Conservation (phyloP, 2,329 filamentous ascomycete genomes). For the Cytospora paraplurivora region DNA sequence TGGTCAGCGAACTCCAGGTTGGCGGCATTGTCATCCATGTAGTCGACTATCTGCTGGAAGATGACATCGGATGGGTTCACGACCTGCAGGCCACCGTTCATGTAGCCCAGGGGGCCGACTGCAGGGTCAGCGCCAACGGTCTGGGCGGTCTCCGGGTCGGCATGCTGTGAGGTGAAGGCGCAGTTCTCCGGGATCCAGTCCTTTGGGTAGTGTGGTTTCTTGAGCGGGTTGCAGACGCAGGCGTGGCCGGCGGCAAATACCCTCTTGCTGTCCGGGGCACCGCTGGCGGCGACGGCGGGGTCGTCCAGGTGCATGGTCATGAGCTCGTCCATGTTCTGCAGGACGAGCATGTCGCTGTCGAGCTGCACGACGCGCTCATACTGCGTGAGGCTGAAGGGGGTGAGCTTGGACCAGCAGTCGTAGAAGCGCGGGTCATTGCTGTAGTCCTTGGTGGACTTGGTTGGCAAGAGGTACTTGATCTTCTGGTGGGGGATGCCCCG, state of each 20-base stretch:
- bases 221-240: conserved; percentile 82
- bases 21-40: conserved; percentile 51
- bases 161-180: conserved; percentile 59
- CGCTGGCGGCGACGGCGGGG: conserved; percentile 28
- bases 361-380: conserved; percentile 81
- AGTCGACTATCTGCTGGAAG: conserved; percentile 53
- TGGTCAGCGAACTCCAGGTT: conserved; percentile 63
- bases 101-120: conserved; percentile 51
- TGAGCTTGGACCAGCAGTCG: conserved; percentile 88
- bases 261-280: conserved; percentile 49
- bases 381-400: conserved; percentile 73
- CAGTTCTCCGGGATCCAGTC: conserved; percentile 65
- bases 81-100: conserved; percentile 61
- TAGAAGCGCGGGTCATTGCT: conserved; percentile 80
- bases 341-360: conserved; percentile 84
- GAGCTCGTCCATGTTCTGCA: conserved; percentile 87
- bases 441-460: conserved; percentile 64
- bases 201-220: conserved; percentile 75
- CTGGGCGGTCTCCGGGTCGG: conserved; percentile 50
- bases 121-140: conserved; percentile 46
- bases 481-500: conserved; percentile 70
- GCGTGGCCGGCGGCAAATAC: conserved; percentile 85
- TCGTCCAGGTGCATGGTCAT: conserved; percentile 72
- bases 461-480: conserved; percentile 73
- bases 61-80: conserved; percentile 52